Conservation (phyloP, 164 flowering plant genomes). For the Vitis vinifera region DNA sequence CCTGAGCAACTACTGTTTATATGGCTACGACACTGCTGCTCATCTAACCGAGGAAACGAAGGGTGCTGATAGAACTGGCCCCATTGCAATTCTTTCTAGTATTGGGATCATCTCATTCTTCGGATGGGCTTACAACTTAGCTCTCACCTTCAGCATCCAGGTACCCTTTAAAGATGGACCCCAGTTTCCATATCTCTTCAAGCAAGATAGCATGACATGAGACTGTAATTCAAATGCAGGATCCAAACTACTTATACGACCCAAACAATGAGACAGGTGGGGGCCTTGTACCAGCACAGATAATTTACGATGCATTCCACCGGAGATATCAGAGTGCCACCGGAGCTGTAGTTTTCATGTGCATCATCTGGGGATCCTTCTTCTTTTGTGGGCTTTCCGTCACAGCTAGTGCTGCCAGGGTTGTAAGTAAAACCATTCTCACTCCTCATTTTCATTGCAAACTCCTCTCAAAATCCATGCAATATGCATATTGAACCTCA, state of each 20-base stretch:
- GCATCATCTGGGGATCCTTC: slow-evolving; percentile 30
- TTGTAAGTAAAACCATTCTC: slow-evolving; percentile 13
- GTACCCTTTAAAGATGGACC: background rate
- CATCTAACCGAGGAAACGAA: slow-evolving; percentile 40
- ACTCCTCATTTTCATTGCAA: background rate
- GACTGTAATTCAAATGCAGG: slow-evolving; percentile 14
- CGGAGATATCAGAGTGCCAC: slow-evolving; percentile 24
- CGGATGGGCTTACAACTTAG: slow-evolving; percentile 34
- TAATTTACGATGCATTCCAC: slow-evolving; percentile 34
- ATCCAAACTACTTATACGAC: slow-evolving; percentile 23
- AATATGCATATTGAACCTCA: too few species aligned
- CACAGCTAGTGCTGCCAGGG: slow-evolving; percentile 32
- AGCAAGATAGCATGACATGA: background rate
- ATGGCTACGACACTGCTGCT: slow-evolving; percentile 38
- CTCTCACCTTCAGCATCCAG: slow-evolving; percentile 31
- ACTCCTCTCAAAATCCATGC: too few species aligned
- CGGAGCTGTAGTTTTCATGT: slow-evolving; percentile 28
- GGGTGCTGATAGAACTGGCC: slow-evolving; percentile 34
- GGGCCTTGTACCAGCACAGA: slow-evolving; percentile 32
- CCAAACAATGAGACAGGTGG: slow-evolving; percentile 32
- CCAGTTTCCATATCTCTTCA: background rate
- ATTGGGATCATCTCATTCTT: slow-evolving; percentile 32
- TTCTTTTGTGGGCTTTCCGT: slow-evolving; percentile 33
- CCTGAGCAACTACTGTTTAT: slow-evolving; percentile 28
- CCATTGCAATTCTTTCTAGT: slow-evolving; percentile 28